phyloP scores from a whole-genome alignment of 345 rosid species.

The Passiflora organensis region DNA sequence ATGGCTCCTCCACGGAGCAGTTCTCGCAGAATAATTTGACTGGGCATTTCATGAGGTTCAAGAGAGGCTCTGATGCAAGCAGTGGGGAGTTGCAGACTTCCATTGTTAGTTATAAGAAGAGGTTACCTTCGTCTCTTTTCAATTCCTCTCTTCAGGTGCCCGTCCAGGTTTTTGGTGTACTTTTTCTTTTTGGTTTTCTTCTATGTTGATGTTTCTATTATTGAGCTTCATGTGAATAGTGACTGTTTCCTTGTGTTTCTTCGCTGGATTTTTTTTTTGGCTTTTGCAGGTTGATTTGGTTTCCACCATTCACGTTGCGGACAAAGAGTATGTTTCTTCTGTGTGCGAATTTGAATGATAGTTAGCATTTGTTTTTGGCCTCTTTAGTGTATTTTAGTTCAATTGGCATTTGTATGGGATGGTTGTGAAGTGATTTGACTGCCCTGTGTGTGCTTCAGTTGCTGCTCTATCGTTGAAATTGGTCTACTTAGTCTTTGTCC shows the following conservation, averaged over 20 bases:
- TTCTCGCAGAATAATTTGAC: slow-evolving; percentile 56
- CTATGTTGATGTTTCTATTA: too few relatives aligned
- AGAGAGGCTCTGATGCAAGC: slow-evolving; percentile 31
- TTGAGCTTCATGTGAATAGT: too few relatives aligned
- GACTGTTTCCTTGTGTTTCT: neutral
- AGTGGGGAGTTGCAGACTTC: slow-evolving; percentile 75
- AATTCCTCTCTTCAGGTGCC: slow-evolving; percentile 69
- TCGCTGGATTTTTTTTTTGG: neutral
- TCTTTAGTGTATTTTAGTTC: too few relatives aligned
- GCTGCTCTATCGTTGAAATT: too few relatives aligned
- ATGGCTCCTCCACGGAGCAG: slow-evolving; percentile 38
- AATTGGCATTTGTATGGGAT: too few relatives aligned
- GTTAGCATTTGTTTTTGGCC: too few relatives aligned
- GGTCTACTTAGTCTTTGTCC: too few relatives aligned
- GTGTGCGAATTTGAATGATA: too few relatives aligned
- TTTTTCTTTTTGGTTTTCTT: neutral
- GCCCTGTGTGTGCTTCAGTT: too few relatives aligned
- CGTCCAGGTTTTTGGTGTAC: neutral
- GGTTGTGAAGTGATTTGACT: too few relatives aligned
- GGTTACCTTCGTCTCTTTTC: slow-evolving; percentile 80
- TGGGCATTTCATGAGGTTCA: slow-evolving; percentile 83
- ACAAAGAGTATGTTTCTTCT: slow-evolving; percentile 57
- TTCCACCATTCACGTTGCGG: slow-evolving; percentile 89
- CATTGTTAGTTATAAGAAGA: slow-evolving; percentile 67
- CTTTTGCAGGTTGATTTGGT: slow-evolving; percentile 81